These are phyloP conservation scores for Syzygium aqueum DNA, from an alignment of 345 rosid species.

Conservation along the genomic window DNA sequence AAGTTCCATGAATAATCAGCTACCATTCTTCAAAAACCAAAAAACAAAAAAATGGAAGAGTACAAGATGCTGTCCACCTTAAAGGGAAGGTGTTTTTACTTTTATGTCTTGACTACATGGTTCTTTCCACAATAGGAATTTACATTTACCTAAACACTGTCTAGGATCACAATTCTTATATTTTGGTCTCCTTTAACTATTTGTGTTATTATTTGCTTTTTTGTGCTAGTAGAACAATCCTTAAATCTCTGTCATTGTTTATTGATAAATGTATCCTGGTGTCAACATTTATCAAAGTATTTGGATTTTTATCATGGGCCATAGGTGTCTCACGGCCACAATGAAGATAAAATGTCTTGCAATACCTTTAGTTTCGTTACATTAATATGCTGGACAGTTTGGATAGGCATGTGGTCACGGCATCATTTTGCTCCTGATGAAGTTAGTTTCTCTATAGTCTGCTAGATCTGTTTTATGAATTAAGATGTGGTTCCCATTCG, in stretches of 20 bases:
- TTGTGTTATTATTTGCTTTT: not conserved
- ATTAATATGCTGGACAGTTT: not conserved
- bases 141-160: not conserved
- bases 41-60: not conserved
- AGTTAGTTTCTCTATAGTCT: not conserved
- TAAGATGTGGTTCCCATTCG: not conserved
- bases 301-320: not conserved
- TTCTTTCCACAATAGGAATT: not conserved
- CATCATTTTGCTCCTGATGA: not conserved
- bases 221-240: not conserved
- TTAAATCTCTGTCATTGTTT: not conserved
- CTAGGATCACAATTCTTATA: not conserved
- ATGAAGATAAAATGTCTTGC: not conserved
- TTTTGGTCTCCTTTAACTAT: not conserved
- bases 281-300: not conserved
- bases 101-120: not conserved
- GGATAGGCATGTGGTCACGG: not conserved
- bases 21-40: not conserved
- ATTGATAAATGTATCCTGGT: not conserved
- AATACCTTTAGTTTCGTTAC: not conserved
- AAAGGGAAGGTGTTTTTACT: not conserved
- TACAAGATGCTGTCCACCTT: not conserved
- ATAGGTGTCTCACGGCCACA: not conserved
- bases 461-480: not conserved
- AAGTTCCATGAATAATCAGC: not conserved